Evolutionary conservation across 345 rosid species (phyloP), one percentile per base, ranked within the genome.

Genomic region (Hibiscus syriacus): DNA sequence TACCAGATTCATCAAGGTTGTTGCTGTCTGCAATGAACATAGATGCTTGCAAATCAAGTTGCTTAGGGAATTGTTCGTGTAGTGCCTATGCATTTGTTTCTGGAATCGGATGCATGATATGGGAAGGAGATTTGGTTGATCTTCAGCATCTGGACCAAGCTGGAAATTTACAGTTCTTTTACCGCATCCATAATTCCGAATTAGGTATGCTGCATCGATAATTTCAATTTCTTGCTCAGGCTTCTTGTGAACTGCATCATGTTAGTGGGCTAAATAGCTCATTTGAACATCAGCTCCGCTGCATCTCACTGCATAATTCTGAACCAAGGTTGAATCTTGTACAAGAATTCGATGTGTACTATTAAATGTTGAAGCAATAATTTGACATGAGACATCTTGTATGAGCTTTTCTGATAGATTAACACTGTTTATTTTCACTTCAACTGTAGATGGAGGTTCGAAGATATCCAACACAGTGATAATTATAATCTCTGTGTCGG

Each of bases 131-230:
- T 30, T 76, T 92, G 77, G 39, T 89, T 17, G 92, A 89, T 80
- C 54, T 81, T 5, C 79, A 83, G 76, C 30, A 79, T 30, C 79
- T 85, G 20, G 68, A n/a, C 6, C 0, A 56, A 0, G 81, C 69
- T 60, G 89, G 86, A 57, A 67, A 34, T 50, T 49, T 41, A 38
- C 30, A 19, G 25, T 57, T 77, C 76, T 64, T 68, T 65, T 48
- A 87, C 32, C 87, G 93, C 20, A 81, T 92, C 13, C 76, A 89
- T 45, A 74, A 22, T 64, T 87, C 93, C 60, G 90, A 92, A 80
- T 53, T 81, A 17, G 81, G 96, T 86, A 73, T 17, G 55, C 23
- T 50, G n/a, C 16, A 45, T 14, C 1, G 1, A 5, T 16, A 45
- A 36, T 36, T 36, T 36, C 11, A 11, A 36, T 36, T 36, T 36